Percentiles rank a stretch among this genome's conserved stretches.
Evolutionary conservation across 441 rosid species (phyloP).

Genomic region (Jatropha podagrica): DNA sequence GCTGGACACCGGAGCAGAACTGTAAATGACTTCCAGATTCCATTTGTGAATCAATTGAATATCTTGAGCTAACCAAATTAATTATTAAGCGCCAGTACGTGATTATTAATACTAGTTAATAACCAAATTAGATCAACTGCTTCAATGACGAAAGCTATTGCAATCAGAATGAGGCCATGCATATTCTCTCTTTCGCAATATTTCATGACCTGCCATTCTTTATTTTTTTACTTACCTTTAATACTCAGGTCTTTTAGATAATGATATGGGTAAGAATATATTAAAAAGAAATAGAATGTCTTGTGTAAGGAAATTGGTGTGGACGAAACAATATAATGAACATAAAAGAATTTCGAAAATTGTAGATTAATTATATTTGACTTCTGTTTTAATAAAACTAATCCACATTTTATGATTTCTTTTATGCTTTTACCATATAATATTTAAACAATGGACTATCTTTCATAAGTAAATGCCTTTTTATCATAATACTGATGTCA

Average conservation of each 20-base stretch:
- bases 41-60: neutral
- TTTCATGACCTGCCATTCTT: neutral
- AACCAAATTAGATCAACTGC: neutral
- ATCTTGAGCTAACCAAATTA: neutral
- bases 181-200: neutral
- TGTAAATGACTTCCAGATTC: conserved; percentile 41
- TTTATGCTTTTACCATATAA: too few relatives aligned
- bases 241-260: neutral
- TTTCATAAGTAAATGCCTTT: neutral
- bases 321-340: too few relatives aligned
- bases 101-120: too few relatives aligned
- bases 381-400: too few relatives aligned
- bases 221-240: neutral
- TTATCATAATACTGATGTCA: neutral
- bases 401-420: too few relatives aligned
- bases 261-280: neutral
- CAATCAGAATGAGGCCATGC: neutral
- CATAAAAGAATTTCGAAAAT: too few relatives aligned
- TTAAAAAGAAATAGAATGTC: too few relatives aligned
- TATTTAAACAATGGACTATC: too few relatives aligned
- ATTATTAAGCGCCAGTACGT: neutral
- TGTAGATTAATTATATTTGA: too few relatives aligned
- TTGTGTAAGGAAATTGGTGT: too few relatives aligned
- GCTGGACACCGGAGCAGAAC: neutral
- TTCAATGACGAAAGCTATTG: neutral